Percentiles rank a stretch among this genome's conserved stretches.
phyloP scores from a whole-genome alignment of 2,329 filamentous ascomycete species.

The Claviceps humidiphila region DNA sequence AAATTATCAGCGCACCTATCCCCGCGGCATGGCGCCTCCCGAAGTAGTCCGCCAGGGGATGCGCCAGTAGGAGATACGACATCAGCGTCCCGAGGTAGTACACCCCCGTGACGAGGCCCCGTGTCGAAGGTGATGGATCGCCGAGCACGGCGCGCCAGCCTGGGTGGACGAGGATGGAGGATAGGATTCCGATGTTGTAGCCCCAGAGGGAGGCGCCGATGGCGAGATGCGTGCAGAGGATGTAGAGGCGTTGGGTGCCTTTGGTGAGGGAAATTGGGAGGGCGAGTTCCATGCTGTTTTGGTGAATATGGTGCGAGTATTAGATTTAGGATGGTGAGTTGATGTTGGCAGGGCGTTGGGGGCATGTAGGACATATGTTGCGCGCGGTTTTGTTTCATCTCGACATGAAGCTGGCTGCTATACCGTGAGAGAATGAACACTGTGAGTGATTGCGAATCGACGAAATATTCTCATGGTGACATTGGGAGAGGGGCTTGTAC shows the following conservation, averaged over 20 bases:
- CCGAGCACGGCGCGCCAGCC: slow-evolving; percentile 37
- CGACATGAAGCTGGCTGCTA: no score
- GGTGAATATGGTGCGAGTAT: neutral
- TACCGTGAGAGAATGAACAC: no score
- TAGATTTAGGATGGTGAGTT: neutral
- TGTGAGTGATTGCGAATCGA: neutral
- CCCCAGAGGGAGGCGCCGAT: slow-evolving; percentile 45
- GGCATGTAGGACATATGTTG: no score
- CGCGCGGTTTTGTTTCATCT: no score
- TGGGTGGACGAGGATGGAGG: slow-evolving; percentile 41
- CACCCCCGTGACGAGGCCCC: slow-evolving; percentile 39
- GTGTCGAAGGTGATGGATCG: slow-evolving; percentile 29
- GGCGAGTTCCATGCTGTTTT: neutral
- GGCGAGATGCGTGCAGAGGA: slow-evolving; percentile 37
- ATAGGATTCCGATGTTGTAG: slow-evolving; percentile 45
- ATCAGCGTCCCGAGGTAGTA: slow-evolving; percentile 45
- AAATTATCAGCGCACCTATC: slow-evolving; percentile 30
- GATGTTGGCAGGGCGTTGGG: no score
- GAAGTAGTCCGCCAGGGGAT: slow-evolving; percentile 34
- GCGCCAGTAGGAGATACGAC: slow-evolving; percentile 41
- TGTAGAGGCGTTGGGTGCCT: slow-evolving; percentile 25
- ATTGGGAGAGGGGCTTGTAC: no score
- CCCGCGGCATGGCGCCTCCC: slow-evolving; percentile 39
- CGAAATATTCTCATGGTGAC: neutral
- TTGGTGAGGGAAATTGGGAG: neutral